Conservation (phyloP, 768 basidiomycete genomes). For the Leucosporidium scottii region DNA sequence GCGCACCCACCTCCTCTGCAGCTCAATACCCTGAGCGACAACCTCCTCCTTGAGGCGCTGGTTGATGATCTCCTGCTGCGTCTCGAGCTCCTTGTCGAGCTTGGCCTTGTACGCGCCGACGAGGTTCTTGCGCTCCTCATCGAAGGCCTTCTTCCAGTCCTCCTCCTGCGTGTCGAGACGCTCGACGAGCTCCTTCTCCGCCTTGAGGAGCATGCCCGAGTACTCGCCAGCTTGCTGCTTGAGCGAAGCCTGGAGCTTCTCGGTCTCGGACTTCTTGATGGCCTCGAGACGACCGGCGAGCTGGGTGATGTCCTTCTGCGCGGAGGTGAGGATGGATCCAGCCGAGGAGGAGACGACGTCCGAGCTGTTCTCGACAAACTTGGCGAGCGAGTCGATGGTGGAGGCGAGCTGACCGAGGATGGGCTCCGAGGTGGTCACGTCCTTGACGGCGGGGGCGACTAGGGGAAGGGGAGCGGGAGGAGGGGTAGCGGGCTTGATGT, state of each 20-base stretch:
- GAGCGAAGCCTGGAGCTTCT: constrained; percentile 56
- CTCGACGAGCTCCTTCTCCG: constrained; percentile 78
- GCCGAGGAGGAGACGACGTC: constrained; percentile 37
- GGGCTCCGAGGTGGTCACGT: constrained; percentile 71
- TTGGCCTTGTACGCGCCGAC: constrained; percentile 75
- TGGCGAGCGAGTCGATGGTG: constrained; percentile 85
- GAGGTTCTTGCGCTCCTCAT: constrained; percentile 65
- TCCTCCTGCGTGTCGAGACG: constrained; percentile 79
- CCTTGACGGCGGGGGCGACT: constrained; percentile 69
- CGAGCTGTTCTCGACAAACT: constrained; percentile 70
- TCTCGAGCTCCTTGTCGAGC: constrained; percentile 72
- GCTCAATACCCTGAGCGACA: constrained; percentile 90
- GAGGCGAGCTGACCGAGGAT: constrained; percentile 83
- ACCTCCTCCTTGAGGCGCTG: constrained; percentile 91
- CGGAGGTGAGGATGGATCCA: constrained; percentile 66
- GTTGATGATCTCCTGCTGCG: constrained; percentile 87
- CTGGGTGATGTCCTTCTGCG: constrained; percentile 69
- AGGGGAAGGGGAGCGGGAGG: constrained; percentile 56
- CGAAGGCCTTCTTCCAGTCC: constrained; percentile 71
- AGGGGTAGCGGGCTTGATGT: constrained; percentile 27
- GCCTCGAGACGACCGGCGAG: constrained; percentile 70
- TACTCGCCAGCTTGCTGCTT: constrained; percentile 83
- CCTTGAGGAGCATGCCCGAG: constrained; percentile 65
- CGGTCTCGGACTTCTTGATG: constrained; percentile 70
- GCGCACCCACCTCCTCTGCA: constrained; percentile 92